These are phyloP conservation scores for Halophytophthora polymorphica DNA, from an alignment of 352 stramenopile genomes.

Conservation along the genomic window DNA sequence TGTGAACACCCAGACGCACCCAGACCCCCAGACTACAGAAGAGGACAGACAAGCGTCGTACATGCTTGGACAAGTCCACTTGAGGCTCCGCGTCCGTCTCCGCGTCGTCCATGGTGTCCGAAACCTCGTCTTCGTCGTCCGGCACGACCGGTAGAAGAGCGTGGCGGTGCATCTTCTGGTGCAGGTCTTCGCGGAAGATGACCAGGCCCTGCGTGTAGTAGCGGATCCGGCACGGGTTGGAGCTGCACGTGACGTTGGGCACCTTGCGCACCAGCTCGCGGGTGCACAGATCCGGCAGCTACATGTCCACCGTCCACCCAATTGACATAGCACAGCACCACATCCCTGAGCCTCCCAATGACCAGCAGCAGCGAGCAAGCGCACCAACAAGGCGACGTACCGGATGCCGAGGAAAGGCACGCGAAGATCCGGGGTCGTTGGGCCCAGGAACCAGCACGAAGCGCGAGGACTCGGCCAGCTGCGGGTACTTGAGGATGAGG, in stretches of 20 bases:
- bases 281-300: slow-evolving; percentile 73
- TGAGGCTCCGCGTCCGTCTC: slow-evolving; percentile 27
- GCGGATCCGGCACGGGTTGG: slow-evolving; percentile 92
- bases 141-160: slow-evolving; percentile 65
- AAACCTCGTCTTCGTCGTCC: slow-evolving; percentile 30
- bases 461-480: slow-evolving; percentile 74
- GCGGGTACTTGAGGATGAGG: slow-evolving; percentile 87
- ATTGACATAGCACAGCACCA: too few relatives aligned
- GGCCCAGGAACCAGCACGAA: slow-evolving; percentile 93
- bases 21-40: not conserved
- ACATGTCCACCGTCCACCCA: too few relatives aligned
- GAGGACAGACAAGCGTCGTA: slow-evolving; percentile 19
- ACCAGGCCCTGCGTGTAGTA: slow-evolving; percentile 93
- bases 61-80: slow-evolving; percentile 80
- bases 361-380: not conserved
- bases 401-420: slow-evolving; percentile 77
- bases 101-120: slow-evolving; percentile 14
- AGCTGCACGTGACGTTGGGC: slow-evolving; percentile 80
- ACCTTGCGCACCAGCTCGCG: slow-evolving; percentile 64
- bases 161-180: slow-evolving; percentile 90
- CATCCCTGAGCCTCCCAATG: too few relatives aligned
- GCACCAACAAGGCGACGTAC: slow-evolving; percentile 23
- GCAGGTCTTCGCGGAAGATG: slow-evolving; percentile 90
- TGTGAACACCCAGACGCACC: not conserved
- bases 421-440: slow-evolving; percentile 86